Percentiles rank a stretch among this genome's conserved stretches.
Conservation (phyloP, 2,329 filamentous ascomycete genomes). For the Leptodontidium sp. region DNA sequence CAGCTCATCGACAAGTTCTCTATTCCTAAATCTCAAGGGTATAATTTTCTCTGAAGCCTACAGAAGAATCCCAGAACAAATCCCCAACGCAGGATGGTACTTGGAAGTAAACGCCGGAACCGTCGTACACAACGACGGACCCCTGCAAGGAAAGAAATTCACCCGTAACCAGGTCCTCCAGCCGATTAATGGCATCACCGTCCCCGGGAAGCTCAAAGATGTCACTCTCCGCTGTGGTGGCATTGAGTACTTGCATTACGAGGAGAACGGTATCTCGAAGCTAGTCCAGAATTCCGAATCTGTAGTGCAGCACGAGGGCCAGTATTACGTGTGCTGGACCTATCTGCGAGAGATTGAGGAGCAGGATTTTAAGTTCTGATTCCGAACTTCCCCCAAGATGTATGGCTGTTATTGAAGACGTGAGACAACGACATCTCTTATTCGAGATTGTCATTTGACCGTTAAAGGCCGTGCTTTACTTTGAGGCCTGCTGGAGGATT, state of each 20-base stretch:
- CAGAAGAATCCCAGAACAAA: not conserved
- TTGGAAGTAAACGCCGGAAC: not conserved
- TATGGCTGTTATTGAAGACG: not conserved
- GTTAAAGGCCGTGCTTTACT: too few relatives aligned
- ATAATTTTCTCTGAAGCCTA: conserved; percentile 10
- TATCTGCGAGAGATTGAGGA: conserved; percentile 6
- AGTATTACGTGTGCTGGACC: conserved; percentile 7
- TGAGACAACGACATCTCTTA: not conserved
- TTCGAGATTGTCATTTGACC: not conserved
- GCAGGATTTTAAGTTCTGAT: not conserved
- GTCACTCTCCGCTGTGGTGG: not conserved
- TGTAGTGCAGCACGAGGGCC: conserved; percentile 10
- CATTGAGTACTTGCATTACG: conserved; percentile 5
- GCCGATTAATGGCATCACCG: not conserved
- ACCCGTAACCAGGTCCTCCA: not conserved
- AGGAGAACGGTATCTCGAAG: conserved; percentile 12
- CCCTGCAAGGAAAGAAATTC: conserved; percentile 9
- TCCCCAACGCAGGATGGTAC: conserved; percentile 17
- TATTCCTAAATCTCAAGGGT: conserved; percentile 5
- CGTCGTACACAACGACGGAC: not conserved
- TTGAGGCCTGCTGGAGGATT: too few relatives aligned
- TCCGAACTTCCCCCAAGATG: not conserved
- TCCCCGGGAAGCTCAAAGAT: conserved; percentile 4
- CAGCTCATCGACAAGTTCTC: not conserved
- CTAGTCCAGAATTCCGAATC: conserved; percentile 14